phyloP scores from a whole-genome alignment of 805 yeast genomes.

The Zygosaccharomyces gambellarensis region DNA sequence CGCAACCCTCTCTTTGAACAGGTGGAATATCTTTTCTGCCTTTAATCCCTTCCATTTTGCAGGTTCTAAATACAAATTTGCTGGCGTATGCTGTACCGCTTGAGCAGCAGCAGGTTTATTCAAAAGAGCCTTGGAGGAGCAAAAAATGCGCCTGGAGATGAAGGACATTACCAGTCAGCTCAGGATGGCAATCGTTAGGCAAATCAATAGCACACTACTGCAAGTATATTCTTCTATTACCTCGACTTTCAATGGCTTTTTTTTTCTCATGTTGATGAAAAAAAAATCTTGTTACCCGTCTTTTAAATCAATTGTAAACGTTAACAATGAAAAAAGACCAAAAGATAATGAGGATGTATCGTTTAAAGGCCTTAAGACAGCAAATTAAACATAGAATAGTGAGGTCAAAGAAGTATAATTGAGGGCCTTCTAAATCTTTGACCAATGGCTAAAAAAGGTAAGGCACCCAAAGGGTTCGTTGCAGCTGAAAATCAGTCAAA shows the following conservation, averaged over 20 bases:
- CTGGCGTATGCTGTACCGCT: not conserved
- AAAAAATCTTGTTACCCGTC: not conserved
- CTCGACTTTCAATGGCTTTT: not conserved
- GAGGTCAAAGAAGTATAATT: not conserved
- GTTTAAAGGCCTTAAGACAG: not conserved
- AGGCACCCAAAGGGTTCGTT: conserved; percentile 23
- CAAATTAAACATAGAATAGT: not conserved
- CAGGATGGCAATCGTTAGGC: not conserved
- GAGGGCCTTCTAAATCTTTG: conserved; percentile 18
- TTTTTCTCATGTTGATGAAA: not conserved
- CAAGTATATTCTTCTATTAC: too few relatives aligned
- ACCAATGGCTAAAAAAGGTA: conserved; percentile 27
- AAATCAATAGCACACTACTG: too few relatives aligned
- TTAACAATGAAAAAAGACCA: not conserved
- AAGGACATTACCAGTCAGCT: not conserved
- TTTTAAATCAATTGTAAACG: not conserved
- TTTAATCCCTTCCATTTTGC: conserved; percentile 67
- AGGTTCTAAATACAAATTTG: conserved; percentile 50
- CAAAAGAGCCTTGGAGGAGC: not conserved
- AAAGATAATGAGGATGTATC: not conserved
- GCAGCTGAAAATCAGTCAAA: conserved; percentile 22
- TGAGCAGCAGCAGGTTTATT: conserved; percentile 2
- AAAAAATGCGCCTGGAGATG: not conserved
- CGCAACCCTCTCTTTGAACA: conserved; percentile 55
- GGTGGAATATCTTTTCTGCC: conserved; percentile 53